Conservation (phyloP, 108 stramenopile genomes). For the Cyclotella choctawhatcheeana region DNA sequence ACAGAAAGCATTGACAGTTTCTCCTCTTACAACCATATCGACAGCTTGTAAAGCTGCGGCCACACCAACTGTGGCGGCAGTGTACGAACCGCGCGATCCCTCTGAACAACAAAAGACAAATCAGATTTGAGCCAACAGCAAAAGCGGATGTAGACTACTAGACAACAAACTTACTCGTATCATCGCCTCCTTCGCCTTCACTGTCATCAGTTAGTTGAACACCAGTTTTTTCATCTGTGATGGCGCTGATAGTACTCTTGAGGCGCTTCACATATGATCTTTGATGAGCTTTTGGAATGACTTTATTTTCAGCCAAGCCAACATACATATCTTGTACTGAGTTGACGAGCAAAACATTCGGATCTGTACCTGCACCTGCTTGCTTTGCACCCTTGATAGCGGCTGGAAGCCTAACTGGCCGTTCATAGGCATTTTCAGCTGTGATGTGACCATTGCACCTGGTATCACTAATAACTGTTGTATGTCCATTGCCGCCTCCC, state of each 20-base stretch:
- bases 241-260: conserved; percentile 60
- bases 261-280: conserved; percentile 73
- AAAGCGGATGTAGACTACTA: too few species aligned
- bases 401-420: conserved; percentile 84
- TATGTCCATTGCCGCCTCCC: conserved; percentile 63
- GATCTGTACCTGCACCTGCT: conserved; percentile 65
- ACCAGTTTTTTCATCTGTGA: conserved; percentile 56
- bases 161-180: conserved; percentile 70
- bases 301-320: conserved; percentile 65
- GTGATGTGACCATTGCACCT: conserved; percentile 86
- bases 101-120: conserved; percentile 35
- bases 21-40: conserved; percentile 88
- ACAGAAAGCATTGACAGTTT: conserved; percentile 89
- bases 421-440: conserved; percentile 74
- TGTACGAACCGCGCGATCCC: conserved; percentile 84
- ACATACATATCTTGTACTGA: conserved; percentile 71
- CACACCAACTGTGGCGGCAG: conserved; percentile 91
- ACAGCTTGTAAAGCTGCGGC: conserved; percentile 84
- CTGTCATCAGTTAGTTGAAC: conserved; percentile 84
- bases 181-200: conserved; percentile 86
- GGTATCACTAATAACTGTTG: conserved; percentile 71
- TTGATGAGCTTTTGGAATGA: conserved; percentile 77
- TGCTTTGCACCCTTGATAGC: conserved; percentile 80
- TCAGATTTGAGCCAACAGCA: too few species aligned
- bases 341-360: conserved; percentile 50